Evolutionary conservation across 2,329 filamentous ascomycete species (phyloP).

Genomic region (Aspergillus calidoustus): DNA sequence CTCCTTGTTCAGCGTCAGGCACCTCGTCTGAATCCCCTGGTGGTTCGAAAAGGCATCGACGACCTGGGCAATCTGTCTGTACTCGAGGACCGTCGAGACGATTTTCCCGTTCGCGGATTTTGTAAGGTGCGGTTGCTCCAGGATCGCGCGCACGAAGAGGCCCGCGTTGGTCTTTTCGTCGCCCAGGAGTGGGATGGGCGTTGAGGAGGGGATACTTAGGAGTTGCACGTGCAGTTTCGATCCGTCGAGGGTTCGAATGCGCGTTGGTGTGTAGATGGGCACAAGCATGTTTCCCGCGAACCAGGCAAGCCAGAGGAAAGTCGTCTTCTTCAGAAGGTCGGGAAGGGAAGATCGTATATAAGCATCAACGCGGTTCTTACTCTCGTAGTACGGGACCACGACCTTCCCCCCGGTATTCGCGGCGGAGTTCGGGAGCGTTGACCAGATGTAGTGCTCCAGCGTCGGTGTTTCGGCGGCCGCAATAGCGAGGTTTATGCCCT

Average conservation of each 20-base stretch:
- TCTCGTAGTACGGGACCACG: neutral
- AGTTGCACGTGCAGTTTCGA: neutral
- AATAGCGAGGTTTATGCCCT: conserved; percentile 49
- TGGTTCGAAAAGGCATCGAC: neutral
- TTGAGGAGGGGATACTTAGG: neutral
- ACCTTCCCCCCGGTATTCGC: neutral
- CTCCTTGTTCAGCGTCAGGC: conserved; percentile 31
- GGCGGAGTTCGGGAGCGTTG: conserved; percentile 42
- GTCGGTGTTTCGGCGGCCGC: conserved; percentile 44
- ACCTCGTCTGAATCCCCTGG: conserved; percentile 18
- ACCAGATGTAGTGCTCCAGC: conserved; percentile 54
- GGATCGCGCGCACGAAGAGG: neutral
- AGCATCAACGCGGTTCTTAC: neutral
- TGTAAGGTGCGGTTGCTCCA: neutral
- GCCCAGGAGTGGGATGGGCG: neutral
- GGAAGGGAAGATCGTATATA: neutral
- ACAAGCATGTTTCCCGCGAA: conserved; percentile 41
- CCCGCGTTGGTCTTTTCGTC: neutral
- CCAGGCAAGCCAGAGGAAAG: conserved; percentile 44
- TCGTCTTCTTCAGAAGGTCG: conserved; percentile 44
- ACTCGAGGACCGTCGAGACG: neutral
- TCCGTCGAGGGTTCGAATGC: conserved; percentile 13
- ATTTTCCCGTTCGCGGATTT: neutral
- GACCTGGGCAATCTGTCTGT: neutral
- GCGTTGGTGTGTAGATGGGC: conserved; percentile 27